Percentiles rank a stretch among this genome's conserved stretches.
Evolutionary conservation across 805 yeast genomes (phyloP).

Genomic region (Candida pini): DNA sequence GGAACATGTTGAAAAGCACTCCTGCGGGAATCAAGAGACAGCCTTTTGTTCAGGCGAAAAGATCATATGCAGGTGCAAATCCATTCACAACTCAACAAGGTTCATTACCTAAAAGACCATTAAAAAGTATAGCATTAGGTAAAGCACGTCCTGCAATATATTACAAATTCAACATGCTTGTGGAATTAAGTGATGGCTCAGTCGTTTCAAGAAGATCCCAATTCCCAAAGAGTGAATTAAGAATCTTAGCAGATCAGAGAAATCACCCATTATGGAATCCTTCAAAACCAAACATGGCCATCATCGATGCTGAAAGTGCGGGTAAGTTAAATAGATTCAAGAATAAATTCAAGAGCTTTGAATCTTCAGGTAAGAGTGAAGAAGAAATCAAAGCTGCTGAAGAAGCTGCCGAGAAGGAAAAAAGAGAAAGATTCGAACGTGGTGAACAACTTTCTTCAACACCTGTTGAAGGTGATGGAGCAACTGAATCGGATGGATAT

Average conservation of each 20-base stretch:
- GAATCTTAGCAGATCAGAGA: slow-evolving; percentile 86
- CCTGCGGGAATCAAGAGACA: too few species aligned
- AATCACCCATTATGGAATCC: slow-evolving; percentile 87
- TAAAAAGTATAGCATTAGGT: slow-evolving; percentile 67
- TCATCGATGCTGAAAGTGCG: slow-evolving; percentile 75
- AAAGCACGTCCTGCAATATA: slow-evolving; percentile 92
- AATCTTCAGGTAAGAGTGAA: slow-evolving; percentile 30
- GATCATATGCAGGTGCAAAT: background rate
- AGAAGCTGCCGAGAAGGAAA: slow-evolving; percentile 24
- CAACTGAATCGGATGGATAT: slow-evolving; percentile 37
- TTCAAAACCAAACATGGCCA: slow-evolving; percentile 67
- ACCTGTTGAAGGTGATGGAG: slow-evolving; percentile 16
- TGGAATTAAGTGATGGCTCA: slow-evolving; percentile 94
- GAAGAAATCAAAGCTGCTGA: slow-evolving; percentile 21
- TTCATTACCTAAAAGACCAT: slow-evolving; percentile 43
- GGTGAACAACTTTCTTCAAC: slow-evolving; percentile 9
- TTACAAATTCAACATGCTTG: slow-evolving; percentile 79
- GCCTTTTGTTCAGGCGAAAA: too few species aligned
- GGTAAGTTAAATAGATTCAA: slow-evolving; percentile 76
- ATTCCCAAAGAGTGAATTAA: slow-evolving; percentile 79
- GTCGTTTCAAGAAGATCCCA: slow-evolving; percentile 79
- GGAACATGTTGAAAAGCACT: too few species aligned
- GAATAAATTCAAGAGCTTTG: slow-evolving; percentile 53
- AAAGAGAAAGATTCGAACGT: slow-evolving; percentile 24
- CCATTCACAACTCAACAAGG: background rate